Conservation (phyloP, 2,329 filamentous ascomycete genomes). For the Colletotrichum sp. region DNA sequence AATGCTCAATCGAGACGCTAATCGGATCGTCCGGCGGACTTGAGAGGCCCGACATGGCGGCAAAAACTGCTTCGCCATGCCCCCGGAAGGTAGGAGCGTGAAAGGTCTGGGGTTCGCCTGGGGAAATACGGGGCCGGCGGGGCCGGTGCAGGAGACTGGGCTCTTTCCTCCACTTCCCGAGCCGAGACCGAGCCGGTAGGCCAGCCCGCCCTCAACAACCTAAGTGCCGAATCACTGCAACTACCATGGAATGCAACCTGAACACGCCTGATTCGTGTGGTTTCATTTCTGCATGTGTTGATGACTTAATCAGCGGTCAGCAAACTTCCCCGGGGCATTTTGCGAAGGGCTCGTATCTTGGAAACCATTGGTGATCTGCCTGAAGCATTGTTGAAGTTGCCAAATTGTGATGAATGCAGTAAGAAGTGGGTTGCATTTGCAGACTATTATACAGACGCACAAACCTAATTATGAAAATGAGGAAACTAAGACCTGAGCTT, state of each 20-base stretch:
- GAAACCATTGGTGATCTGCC: not conserved
- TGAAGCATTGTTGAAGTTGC: not conserved
- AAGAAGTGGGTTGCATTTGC: not conserved
- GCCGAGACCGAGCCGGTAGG: not conserved
- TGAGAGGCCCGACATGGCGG: not conserved
- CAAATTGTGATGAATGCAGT: not conserved
- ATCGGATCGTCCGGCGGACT: not conserved
- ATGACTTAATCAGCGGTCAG: not conserved
- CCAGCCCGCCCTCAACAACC: not conserved
- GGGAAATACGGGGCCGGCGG: constrained; percentile 8
- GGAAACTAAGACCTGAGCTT: not conserved
- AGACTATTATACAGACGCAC: not conserved
- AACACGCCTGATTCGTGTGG: not conserved
- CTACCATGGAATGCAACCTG: not conserved
- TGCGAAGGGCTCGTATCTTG: not conserved
- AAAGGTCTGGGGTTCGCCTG: not conserved
- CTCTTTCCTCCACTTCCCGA: constrained; percentile 5
- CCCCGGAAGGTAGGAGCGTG: not conserved
- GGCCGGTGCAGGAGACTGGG: not conserved
- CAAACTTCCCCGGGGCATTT: not conserved
- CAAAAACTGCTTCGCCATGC: not conserved
- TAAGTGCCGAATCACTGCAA: not conserved
- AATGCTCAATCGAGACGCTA: not conserved
- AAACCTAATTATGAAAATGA: not conserved
- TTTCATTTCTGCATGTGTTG: not conserved